Percentiles rank a stretch among this genome's conserved stretches.
Evolutionary conservation across 805 yeast genomes (phyloP).

Genomic region (Suhomyces vadensis): DNA sequence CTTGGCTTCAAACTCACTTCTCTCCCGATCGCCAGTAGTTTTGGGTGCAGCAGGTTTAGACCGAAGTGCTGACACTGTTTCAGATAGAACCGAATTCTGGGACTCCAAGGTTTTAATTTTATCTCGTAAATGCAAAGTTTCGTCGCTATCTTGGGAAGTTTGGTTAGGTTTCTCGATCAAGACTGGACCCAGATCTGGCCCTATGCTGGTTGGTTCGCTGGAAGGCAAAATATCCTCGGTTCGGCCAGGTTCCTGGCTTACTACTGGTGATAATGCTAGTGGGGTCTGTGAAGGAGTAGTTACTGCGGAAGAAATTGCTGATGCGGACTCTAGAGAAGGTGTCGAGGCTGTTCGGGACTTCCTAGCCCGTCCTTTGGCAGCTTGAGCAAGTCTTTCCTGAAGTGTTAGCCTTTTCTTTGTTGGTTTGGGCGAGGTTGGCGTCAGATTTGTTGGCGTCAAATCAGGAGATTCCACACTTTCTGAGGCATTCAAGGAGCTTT

Average conservation of each 20-base stretch:
- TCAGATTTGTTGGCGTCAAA: background rate
- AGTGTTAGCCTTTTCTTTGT: slow-evolving; percentile 64
- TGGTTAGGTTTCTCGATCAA: no score
- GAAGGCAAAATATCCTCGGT: no score
- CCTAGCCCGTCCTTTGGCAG: slow-evolving; percentile 55
- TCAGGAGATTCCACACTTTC: background rate
- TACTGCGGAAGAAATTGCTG: background rate
- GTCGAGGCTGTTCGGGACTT: slow-evolving; percentile 5
- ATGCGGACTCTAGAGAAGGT: background rate
- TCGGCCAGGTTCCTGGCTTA: slow-evolving; percentile 1
- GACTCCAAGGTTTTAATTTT: background rate
- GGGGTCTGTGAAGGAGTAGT: slow-evolving; percentile 7
- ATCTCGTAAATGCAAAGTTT: background rate
- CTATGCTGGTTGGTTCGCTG: no score
- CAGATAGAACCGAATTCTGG: background rate
- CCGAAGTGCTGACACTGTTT: background rate
- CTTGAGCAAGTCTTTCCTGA: slow-evolving; percentile 82
- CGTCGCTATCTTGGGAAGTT: background rate
- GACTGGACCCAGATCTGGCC: no score
- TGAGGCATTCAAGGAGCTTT: background rate
- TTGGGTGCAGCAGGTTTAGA: slow-evolving; percentile 1
- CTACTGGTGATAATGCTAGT: slow-evolving; percentile 5
- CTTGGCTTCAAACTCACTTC: slow-evolving; percentile 5
- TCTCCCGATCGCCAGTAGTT: slow-evolving; percentile 5
- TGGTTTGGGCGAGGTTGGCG: slow-evolving; percentile 7